Evolutionary conservation across 1,284 basidiomycete genomes (phyloP).

Genomic region (Naganishia sp.): DNA sequence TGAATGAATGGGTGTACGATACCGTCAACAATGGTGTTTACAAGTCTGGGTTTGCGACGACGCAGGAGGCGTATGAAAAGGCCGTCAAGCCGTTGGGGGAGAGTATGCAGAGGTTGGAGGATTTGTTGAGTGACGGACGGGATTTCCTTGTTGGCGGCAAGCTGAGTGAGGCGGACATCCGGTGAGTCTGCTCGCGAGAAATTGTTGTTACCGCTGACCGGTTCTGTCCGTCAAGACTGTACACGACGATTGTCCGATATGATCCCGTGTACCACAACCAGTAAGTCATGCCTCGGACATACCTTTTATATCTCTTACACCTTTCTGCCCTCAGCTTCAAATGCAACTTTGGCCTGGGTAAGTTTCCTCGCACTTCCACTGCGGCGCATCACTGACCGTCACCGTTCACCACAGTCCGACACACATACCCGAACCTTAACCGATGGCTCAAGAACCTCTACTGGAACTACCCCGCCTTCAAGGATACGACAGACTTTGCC

Average conservation of each 20-base stretch:
- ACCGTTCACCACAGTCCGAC: constrained; percentile 48
- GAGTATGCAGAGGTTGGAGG: constrained; percentile 78
- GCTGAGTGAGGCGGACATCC: constrained; percentile 87
- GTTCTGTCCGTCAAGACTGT: constrained; percentile 61
- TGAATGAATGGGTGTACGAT: constrained; percentile 72
- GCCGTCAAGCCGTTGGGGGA: constrained; percentile 73
- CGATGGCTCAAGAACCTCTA: constrained; percentile 84
- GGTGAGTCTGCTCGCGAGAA: constrained; percentile 39
- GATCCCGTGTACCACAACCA: constrained; percentile 79
- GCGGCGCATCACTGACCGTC: too few relatives aligned
- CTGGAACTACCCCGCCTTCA: constrained; percentile 88
- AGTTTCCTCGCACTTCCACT: constrained; percentile 27
- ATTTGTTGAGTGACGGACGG: constrained; percentile 68
- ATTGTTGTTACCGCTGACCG: background rate
- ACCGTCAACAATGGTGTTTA: constrained; percentile 74
- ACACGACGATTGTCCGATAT: constrained; percentile 80
- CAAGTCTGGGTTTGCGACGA: constrained; percentile 82
- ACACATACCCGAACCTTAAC: constrained; percentile 60
- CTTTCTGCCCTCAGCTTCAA: constrained; percentile 84
- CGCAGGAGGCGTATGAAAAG: constrained; percentile 76
- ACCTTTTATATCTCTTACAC: constrained; percentile 40
- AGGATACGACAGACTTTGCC: constrained; percentile 80
- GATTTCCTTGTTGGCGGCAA: constrained; percentile 77
- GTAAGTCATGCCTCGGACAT: background rate
- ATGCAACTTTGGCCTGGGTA: constrained; percentile 74